A percentile compares a stretch with the other conserved stretches of the same genome.
These are phyloP conservation scores for Senna siamea DNA, from an alignment of 306 rosid species.

Conservation along the genomic window DNA sequence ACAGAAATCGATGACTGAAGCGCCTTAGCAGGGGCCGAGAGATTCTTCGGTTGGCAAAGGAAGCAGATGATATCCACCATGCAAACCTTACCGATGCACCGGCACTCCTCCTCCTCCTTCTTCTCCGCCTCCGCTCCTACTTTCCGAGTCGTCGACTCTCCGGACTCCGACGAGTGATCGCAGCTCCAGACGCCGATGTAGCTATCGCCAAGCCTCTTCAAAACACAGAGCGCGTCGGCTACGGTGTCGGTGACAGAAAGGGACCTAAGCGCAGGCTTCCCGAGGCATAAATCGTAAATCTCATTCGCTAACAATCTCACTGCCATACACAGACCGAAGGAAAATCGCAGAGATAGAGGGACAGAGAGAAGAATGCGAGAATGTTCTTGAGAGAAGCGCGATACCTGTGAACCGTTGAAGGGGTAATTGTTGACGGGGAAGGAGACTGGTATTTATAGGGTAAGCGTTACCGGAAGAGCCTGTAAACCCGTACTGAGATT, in stretches of 20 bases:
- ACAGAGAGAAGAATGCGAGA: not conserved
- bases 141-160: not conserved
- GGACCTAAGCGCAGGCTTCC: constrained; percentile 76
- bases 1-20: constrained; percentile 56
- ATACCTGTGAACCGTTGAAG: not conserved
- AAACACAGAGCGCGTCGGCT: constrained; percentile 60
- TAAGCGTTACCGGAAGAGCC: not conserved
- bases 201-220: constrained; percentile 51
- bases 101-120: constrained; percentile 40
- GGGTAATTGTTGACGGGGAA: not conserved
- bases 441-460: not conserved
- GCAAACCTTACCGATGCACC: constrained; percentile 71
- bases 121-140: not conserved
- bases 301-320: constrained; percentile 54
- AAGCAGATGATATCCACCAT: constrained; percentile 65
- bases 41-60: constrained; percentile 54
- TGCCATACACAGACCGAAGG: constrained; percentile 70
- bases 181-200: constrained; percentile 79
- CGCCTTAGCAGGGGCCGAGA: constrained; percentile 57
- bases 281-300: constrained; percentile 79
- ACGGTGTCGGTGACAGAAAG: constrained; percentile 60
- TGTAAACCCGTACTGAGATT: not conserved
- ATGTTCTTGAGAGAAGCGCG: not conserved
- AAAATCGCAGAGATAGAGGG: not conserved
- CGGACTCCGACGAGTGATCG: constrained; percentile 48